phyloP scores from a whole-genome alignment of 2,329 filamentous ascomycete genomes.

The Endoconidiophora polonica region DNA sequence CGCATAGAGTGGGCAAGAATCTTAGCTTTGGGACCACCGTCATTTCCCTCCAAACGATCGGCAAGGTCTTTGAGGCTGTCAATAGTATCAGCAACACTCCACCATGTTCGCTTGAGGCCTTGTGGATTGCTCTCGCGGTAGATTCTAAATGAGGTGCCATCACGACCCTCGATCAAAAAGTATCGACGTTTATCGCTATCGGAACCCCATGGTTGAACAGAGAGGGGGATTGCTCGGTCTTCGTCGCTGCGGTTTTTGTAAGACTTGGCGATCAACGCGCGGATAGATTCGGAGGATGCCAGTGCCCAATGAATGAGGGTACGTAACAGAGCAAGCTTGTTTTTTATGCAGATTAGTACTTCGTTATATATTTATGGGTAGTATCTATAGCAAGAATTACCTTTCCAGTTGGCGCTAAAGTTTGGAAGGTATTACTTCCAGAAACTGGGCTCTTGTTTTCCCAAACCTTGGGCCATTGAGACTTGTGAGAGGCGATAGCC shows the following conservation, averaged over 20 bases:
- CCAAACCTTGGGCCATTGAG: slow-evolving; percentile 81
- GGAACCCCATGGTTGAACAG: slow-evolving; percentile 77
- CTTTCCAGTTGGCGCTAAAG: slow-evolving; percentile 65
- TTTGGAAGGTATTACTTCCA: slow-evolving; percentile 63
- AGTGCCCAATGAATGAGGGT: slow-evolving; percentile 79
- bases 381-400: slow-evolving; percentile 31
- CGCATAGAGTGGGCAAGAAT: slow-evolving; percentile 62
- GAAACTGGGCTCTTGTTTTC: slow-evolving; percentile 66
- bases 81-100: slow-evolving; percentile 79
- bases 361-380: background rate
- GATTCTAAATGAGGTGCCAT: slow-evolving; percentile 84
- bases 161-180: slow-evolving; percentile 81
- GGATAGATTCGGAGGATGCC: slow-evolving; percentile 70
- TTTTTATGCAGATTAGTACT: background rate
- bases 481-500: slow-evolving; percentile 67
- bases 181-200: slow-evolving; percentile 87
- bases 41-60: slow-evolving; percentile 57
- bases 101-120: slow-evolving; percentile 65
- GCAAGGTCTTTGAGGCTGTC: slow-evolving; percentile 65
- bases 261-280: slow-evolving; percentile 63
- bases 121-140: slow-evolving; percentile 86
- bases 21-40: slow-evolving; percentile 67
- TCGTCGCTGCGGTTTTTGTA: slow-evolving; percentile 78
- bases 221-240: slow-evolving; percentile 67
- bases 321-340: slow-evolving; percentile 64